These are phyloP conservation scores for Aaosphaeria pasadenensis DNA, from an alignment of 2,329 filamentous ascomycete species.

Conservation along the genomic window DNA sequence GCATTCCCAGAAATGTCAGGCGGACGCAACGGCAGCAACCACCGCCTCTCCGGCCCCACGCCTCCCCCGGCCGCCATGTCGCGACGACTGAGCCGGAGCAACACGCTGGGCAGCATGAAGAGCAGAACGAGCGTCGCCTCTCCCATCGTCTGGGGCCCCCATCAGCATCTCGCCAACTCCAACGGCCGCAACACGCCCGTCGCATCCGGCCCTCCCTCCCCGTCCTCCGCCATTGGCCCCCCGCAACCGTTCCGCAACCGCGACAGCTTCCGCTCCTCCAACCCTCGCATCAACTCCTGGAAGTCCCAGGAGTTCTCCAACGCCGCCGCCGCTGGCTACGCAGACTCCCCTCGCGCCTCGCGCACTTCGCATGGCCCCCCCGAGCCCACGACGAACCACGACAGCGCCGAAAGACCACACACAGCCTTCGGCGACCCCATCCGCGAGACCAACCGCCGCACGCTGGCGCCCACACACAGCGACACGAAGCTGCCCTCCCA, in stretches of 20 bases:
- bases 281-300: neutral
- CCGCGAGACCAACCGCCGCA: neutral
- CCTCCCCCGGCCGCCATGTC: conserved; percentile 4
- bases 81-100: conserved; percentile 1
- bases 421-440: neutral
- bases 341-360: neutral
- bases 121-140: conserved; percentile 5
- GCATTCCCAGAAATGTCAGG: conserved; percentile 1
- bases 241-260: conserved; percentile 6
- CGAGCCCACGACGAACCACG: neutral
- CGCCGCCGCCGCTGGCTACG: neutral
- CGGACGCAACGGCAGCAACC: neutral
- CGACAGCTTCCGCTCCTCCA: conserved; percentile 2
- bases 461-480: neutral
- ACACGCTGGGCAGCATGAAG: conserved; percentile 8
- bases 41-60: neutral
- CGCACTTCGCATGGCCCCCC: neutral
- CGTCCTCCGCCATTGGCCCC: conserved; percentile 1
- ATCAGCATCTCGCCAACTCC: conserved; percentile 11
- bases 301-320: no score
- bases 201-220: conserved; percentile 5
- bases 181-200: conserved; percentile 2
- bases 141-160: conserved; percentile 14
- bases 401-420: neutral
- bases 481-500: neutral